A percentile compares a stretch with the other conserved stretches of the same genome.
These are phyloP conservation scores for Ogataea zsoltii DNA, from an alignment of 805 yeast species.

Conservation along the genomic window DNA sequence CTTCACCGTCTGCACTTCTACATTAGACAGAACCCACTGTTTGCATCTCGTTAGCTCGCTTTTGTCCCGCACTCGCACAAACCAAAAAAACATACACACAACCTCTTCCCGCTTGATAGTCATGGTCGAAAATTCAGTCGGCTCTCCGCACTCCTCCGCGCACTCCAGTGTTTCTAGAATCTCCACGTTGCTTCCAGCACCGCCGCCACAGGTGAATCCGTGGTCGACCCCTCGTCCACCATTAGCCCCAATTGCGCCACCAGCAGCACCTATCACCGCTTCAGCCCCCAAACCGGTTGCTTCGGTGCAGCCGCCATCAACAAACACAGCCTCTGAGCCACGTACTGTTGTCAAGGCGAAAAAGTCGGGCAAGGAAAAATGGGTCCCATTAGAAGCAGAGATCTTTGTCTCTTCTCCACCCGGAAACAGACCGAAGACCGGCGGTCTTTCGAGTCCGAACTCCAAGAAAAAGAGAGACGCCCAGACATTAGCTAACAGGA, in stretches of 20 bases:
- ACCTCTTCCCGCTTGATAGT: too few relatives aligned
- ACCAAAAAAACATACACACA: background rate
- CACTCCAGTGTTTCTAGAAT: conserved; percentile 5
- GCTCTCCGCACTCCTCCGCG: background rate
- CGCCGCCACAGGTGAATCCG: conserved; percentile 30
- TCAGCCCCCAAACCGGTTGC: too few relatives aligned
- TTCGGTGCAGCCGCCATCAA: background rate
- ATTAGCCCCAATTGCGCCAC: background rate
- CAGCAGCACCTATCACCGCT: too few relatives aligned
- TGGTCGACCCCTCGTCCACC: conserved; percentile 21
- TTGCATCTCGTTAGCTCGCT: background rate
- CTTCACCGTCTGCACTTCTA: too few relatives aligned
- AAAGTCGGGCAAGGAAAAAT: conserved; percentile 25
- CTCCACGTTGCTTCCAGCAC: conserved; percentile 30
- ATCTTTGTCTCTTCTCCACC: conserved; percentile 22
- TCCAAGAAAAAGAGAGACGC: conserved; percentile 9
- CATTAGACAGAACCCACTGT: too few relatives aligned
- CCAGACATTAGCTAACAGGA: background rate
- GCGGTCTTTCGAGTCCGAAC: background rate
- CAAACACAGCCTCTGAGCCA: background rate
- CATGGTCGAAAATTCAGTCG: background rate
- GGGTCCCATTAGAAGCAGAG: conserved; percentile 29
- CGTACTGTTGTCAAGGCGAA: conserved; percentile 15
- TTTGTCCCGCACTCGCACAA: background rate
- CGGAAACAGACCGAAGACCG: conserved; percentile 4